phyloP scores from a whole-genome alignment of 116 monocot genomes.

The Zostera marina region DNA sequence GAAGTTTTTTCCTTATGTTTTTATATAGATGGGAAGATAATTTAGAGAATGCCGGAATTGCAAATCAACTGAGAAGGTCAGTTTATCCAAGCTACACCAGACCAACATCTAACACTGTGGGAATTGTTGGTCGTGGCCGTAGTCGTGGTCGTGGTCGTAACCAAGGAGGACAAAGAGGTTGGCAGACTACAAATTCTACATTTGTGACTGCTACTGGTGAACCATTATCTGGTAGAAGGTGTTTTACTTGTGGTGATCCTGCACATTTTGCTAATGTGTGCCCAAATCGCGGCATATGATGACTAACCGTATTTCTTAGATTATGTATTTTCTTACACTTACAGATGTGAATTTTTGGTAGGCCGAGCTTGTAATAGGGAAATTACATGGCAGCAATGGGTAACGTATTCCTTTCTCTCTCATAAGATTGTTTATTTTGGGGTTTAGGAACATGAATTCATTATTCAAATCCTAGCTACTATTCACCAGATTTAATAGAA shows the following conservation, averaged over 20 bases:
- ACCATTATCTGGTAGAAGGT: slow-evolving; percentile 36
- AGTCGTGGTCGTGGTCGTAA: slow-evolving; percentile 10
- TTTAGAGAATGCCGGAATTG: slow-evolving; percentile 15
- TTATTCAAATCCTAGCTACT: no score
- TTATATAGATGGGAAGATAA: slow-evolving; percentile 63
- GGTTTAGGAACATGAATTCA: no score
- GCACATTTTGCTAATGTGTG: slow-evolving; percentile 88
- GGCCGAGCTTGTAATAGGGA: no score
- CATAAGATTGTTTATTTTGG: no score
- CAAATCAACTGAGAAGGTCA: slow-evolving; percentile 11
- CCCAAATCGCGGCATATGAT: slow-evolving; percentile 36
- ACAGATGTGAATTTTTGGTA: no score
- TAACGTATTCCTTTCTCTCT: no score
- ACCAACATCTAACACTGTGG: slow-evolving; percentile 19
- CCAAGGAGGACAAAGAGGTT: slow-evolving; percentile 22
- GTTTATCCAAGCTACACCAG: slow-evolving; percentile 19
- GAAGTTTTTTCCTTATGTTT: background rate
- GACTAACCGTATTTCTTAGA: no score
- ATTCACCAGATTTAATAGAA: no score
- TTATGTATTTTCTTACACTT: no score
- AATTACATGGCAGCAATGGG: no score
- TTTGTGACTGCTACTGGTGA: slow-evolving; percentile 90
- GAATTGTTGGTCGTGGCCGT: slow-evolving; percentile 21
- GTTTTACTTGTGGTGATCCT: slow-evolving; percentile 68
- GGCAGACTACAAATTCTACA: slow-evolving; percentile 16